Base-by-base conservation (phyloP, 345 rosid species). In the Syzygium jambos region DNA sequence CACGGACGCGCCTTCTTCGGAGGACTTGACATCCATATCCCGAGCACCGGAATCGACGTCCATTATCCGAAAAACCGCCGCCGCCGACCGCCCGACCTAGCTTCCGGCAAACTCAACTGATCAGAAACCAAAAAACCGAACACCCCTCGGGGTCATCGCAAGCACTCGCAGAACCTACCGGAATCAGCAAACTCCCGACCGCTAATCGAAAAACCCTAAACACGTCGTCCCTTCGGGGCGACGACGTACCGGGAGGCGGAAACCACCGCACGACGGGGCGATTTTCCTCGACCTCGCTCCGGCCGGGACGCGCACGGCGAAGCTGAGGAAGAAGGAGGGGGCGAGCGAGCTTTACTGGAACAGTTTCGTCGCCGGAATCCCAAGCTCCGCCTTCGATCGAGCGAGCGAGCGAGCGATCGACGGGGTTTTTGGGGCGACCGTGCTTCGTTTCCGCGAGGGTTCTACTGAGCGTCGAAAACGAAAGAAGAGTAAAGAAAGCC, bases 11-110 rank as follows among this genome's bases (percentile, higher is more conserved):
- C 84, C 89, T 89, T 90, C 92, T 88, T 91, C 93, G 6, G 88
- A 61, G 2, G 94, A 77, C 85, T 91, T 91, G 9, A 77, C 59
- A 89, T 89, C 90, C 86, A 84, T 52, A 84, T 87, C 86, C 21
- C 21, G 84, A 41, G 87, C 65, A 52, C 78, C 91, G 52, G 93
- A 91, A 92, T 89, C 96, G n/a, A 93, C 85, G 61, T 94, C 95
- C 95, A 93, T 93, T 52, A 73, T 86, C 78, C 61, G 46, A 57
- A 84, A 52, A 34, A 29, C 38, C 25, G 3, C 80, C 6, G 46
- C 46, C 46, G 46, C 46, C 46, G 46, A 1, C 46, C 46, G 46
- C 7, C 80, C 49, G 27, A 73, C 80, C 49, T 73, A 73, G 49
- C 80, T 73, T 22, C 49, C 7, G 25, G 23, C 34, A 34, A 38